Percentiles rank a stretch among this genome's conserved stretches.
Conservation (phyloP, 805 yeast genomes). For the Saturnispora ahearnii region DNA sequence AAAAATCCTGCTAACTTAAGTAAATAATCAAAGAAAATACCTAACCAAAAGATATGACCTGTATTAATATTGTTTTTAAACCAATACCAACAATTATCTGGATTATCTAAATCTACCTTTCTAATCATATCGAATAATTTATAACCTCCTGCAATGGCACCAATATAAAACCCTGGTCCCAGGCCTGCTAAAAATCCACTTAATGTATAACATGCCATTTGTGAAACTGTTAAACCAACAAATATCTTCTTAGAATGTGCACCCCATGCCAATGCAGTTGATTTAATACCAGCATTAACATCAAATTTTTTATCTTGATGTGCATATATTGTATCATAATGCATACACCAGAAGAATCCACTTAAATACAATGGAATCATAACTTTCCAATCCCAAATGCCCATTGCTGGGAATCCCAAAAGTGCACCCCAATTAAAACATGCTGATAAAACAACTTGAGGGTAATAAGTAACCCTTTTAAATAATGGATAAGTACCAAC, state of each 20-base stretch:
- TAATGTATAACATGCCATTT: conserved; percentile 49
- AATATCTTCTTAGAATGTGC: conserved; percentile 62
- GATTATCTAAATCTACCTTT: conserved; percentile 70
- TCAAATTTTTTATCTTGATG: conserved; percentile 94
- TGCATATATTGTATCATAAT: conserved; percentile 92
- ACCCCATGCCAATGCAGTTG: conserved; percentile 96
- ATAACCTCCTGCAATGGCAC: conserved; percentile 58
- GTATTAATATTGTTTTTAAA: conserved; percentile 72
- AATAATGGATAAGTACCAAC: conserved; percentile 87
- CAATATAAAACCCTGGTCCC: conserved; percentile 78
- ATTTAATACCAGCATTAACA: conserved; percentile 81
- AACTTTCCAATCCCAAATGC: conserved; percentile 65
- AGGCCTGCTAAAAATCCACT: conserved; percentile 71
- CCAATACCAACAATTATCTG: conserved; percentile 73
- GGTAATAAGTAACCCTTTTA: conserved; percentile 92
- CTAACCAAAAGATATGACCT: conserved; percentile 58
- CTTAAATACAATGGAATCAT: conserved; percentile 73
- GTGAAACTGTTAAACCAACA: conserved; percentile 55
- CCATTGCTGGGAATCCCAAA: conserved; percentile 94
- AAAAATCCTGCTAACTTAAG: conserved; percentile 39
- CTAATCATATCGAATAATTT: conserved; percentile 62
- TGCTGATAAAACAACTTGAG: conserved; percentile 72
- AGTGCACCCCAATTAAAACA: conserved; percentile 94
- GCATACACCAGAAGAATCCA: conserved; percentile 87
- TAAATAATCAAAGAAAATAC: conserved; percentile 58